Conservation (phyloP, 2,329 filamentous ascomycete genomes). For the Fusarium sp. region DNA sequence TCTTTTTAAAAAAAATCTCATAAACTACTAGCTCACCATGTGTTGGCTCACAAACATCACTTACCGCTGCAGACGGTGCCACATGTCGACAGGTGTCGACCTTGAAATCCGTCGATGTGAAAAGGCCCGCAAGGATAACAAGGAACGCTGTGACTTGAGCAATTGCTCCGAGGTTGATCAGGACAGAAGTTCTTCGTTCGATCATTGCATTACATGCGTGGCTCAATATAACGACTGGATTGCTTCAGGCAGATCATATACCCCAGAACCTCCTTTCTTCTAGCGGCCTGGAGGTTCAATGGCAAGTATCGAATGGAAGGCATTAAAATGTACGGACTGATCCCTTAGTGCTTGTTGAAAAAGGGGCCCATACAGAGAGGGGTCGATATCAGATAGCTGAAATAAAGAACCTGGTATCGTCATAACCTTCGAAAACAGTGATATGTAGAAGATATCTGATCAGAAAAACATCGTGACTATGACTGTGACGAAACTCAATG, state of each 20-base stretch:
- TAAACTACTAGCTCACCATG: neutral
- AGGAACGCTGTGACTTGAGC: neutral
- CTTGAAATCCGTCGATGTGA: neutral
- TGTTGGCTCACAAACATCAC: neutral
- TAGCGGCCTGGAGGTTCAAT: no score
- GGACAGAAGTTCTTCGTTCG: neutral
- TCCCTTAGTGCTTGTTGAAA: accelerated
- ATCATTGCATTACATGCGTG: neutral
- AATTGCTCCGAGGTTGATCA: neutral
- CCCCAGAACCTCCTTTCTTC: neutral
- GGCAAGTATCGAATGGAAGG: neutral
- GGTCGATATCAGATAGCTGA: neutral
- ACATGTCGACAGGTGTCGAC: neutral
- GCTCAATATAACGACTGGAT: neutral
- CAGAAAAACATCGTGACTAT: accelerated
- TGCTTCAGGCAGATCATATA: neutral
- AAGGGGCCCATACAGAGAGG: no score
- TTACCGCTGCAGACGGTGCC: neutral
- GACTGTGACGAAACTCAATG: no score
- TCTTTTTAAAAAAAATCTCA: accelerated
- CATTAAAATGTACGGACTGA: no score
- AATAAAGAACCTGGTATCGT: neutral
- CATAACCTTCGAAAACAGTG: neutral
- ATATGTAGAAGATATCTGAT: accelerated
- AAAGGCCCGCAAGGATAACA: neutral